Conservation (phyloP, 768 basidiomycete genomes). For the Pleurotus tuoliensis region DNA sequence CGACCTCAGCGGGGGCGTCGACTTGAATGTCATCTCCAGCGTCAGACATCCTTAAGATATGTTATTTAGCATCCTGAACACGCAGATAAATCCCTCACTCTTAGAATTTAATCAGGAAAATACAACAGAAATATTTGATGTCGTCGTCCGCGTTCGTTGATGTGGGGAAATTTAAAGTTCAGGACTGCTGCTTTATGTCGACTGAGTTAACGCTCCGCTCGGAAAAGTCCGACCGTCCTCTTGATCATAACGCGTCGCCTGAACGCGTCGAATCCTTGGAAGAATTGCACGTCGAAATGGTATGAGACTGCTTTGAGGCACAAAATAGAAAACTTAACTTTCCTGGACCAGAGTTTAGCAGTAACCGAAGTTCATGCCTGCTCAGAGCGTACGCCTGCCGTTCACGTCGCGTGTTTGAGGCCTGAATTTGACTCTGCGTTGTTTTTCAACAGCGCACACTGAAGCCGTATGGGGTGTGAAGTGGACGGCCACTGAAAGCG, state of each 20-base stretch:
- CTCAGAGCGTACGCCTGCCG: slow-evolving; percentile 61
- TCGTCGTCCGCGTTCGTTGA: slow-evolving; percentile 97
- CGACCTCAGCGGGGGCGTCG: slow-evolving; percentile 69
- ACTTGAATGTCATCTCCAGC: slow-evolving; percentile 93
- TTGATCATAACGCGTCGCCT: not conserved
- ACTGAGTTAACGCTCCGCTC: slow-evolving; percentile 50
- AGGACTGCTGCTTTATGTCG: slow-evolving; percentile 22
- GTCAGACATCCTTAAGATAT: slow-evolving; percentile 77
- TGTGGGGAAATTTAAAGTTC: slow-evolving; percentile 65
- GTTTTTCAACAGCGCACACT: slow-evolving; percentile 54
- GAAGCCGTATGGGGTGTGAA: slow-evolving; percentile 77
- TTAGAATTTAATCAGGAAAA: slow-evolving; percentile 27
- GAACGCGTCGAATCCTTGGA: no score
- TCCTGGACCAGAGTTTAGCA: slow-evolving; percentile 53
- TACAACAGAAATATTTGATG: slow-evolving; percentile 42
- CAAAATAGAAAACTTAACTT: not conserved
- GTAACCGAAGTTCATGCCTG: slow-evolving; percentile 72
- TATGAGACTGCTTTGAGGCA: no score
- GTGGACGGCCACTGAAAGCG: slow-evolving; percentile 65
- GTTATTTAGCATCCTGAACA: slow-evolving; percentile 5
- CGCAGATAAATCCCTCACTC: slow-evolving; percentile 28
- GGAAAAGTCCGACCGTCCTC: slow-evolving; percentile 35
- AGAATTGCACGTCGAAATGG: no score
- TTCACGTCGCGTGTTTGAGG: slow-evolving; percentile 19
- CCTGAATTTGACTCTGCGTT: slow-evolving; percentile 8